These are phyloP conservation scores for Tetrahymena borealis DNA, from an alignment of 73 alveolate species.

Conservation along the genomic window DNA sequence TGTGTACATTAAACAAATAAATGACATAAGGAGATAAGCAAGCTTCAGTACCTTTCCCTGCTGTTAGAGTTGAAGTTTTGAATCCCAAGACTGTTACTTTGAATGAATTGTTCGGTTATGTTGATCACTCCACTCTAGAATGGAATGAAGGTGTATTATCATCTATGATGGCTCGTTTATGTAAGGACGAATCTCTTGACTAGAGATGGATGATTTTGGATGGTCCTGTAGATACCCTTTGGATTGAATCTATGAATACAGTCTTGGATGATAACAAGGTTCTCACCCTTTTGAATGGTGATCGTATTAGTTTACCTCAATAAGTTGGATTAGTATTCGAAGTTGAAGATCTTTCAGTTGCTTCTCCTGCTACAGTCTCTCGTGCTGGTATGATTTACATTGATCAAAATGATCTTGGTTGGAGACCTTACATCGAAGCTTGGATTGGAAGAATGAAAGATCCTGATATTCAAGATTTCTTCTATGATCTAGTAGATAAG, in stretches of 20 bases:
- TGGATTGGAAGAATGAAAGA: slow-evolving; percentile 80
- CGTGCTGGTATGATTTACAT: slow-evolving; percentile 99
- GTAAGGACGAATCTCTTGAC: slow-evolving; percentile 87
- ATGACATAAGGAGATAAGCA: slow-evolving; percentile 7
- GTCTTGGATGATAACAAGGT: slow-evolving; percentile 92
- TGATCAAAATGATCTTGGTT: slow-evolving; percentile 90
- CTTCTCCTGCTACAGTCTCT: slow-evolving; percentile 99
- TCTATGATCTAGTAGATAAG: slow-evolving; percentile 58
- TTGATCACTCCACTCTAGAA: slow-evolving; percentile 78
- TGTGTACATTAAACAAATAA: slow-evolving; percentile 30
- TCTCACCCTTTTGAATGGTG: slow-evolving; percentile 94
- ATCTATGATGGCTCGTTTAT: slow-evolving; percentile 84
- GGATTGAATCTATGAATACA: slow-evolving; percentile 99
- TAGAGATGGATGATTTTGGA: slow-evolving; percentile 97
- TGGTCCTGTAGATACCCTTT: slow-evolving; percentile 99
- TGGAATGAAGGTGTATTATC: slow-evolving; percentile 99
- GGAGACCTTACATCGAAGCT: slow-evolving; percentile 83
- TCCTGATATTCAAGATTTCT: slow-evolving; percentile 49
- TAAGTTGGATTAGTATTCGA: slow-evolving; percentile 84
- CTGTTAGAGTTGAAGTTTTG: slow-evolving; percentile 71
- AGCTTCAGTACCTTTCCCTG: slow-evolving; percentile 52
- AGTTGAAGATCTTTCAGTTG: slow-evolving; percentile 95
- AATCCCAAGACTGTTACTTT: slow-evolving; percentile 93
- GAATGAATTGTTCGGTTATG: slow-evolving; percentile 89
- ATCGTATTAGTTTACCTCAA: slow-evolving; percentile 93